Evolutionary conservation across 2,329 filamentous ascomycete genomes (phyloP).

Genomic region (Trichoderma harzianum): DNA sequence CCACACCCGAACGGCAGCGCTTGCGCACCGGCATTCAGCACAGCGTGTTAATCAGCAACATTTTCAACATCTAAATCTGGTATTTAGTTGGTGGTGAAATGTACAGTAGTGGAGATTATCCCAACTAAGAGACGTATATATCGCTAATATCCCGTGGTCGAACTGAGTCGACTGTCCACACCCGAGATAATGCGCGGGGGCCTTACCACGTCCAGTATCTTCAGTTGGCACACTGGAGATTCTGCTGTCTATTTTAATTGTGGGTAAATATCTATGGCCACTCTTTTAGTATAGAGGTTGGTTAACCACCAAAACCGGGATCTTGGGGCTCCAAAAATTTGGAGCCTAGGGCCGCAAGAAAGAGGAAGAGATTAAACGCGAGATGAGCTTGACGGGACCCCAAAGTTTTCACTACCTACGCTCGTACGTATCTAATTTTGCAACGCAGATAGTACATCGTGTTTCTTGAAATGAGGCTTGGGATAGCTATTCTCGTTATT

Average conservation of each 20-base stretch:
- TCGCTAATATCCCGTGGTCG: too few species aligned
- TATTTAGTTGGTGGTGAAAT: background rate
- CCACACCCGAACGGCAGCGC: background rate
- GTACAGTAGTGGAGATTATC: background rate
- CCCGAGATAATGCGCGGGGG: too few species aligned
- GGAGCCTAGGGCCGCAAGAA: background rate
- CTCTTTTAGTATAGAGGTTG: background rate
- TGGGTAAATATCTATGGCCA: background rate
- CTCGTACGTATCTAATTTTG: too few species aligned
- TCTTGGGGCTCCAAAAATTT: background rate
- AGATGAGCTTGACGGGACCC: background rate
- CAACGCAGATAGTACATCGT: too few species aligned
- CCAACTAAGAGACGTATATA: background rate
- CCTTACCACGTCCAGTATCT: background rate
- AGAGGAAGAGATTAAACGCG: background rate
- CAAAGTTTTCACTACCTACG: too few species aligned
- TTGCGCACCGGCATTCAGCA: background rate
- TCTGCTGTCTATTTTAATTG: background rate
- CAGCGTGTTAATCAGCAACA: background rate
- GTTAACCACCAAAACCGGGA: background rate
- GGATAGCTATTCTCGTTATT: too few species aligned
- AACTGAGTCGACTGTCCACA: too few species aligned
- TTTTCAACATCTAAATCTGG: background rate
- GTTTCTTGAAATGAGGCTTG: too few species aligned
- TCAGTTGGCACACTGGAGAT: background rate